Evolutionary conservation across 345 rosid species (phyloP).

Genomic region (Isatis tinctoria): DNA sequence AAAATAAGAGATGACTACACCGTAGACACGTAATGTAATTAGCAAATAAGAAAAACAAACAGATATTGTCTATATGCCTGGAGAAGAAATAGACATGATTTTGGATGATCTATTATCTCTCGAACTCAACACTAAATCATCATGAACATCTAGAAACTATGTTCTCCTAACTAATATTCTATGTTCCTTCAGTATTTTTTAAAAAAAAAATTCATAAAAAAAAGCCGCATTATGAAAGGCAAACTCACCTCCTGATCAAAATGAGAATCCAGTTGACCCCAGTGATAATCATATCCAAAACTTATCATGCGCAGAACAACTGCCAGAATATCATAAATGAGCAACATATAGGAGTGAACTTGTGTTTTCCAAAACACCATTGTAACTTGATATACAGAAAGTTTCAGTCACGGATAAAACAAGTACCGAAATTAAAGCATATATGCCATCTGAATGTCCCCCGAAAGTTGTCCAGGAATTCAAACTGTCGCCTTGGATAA

Average conservation of each 20-base stretch:
- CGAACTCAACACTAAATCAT: not conserved
- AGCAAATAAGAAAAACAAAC: not conserved
- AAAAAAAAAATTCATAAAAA: not conserved
- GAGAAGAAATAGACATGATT: not conserved
- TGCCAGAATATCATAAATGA: slow-evolving; percentile 9
- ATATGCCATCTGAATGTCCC: slow-evolving; percentile 97
- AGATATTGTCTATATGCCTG: not conserved
- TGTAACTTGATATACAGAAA: not conserved
- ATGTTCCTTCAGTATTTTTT: no score
- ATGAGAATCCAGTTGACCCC: slow-evolving; percentile 56
- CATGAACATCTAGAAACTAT: not conserved
- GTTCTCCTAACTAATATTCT: not conserved
- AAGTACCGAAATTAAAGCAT: slow-evolving; percentile 89
- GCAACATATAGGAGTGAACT: not conserved
- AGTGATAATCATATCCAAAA: slow-evolving; percentile 85
- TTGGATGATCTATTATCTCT: not conserved
- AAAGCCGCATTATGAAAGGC: not conserved
- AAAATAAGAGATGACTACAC: slow-evolving; percentile 7
- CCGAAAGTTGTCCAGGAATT: slow-evolving; percentile 67
- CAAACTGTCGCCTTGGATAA: slow-evolving; percentile 54
- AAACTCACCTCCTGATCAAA: slow-evolving; percentile 65
- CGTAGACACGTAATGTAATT: not conserved
- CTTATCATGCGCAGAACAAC: slow-evolving; percentile 92
- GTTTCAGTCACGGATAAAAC: not conserved
- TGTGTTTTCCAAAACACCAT: not conserved